Base-by-base conservation (phyloP, 495 filamentous ascomycete genomes). In the Lindgomyces ingoldianus region DNA sequence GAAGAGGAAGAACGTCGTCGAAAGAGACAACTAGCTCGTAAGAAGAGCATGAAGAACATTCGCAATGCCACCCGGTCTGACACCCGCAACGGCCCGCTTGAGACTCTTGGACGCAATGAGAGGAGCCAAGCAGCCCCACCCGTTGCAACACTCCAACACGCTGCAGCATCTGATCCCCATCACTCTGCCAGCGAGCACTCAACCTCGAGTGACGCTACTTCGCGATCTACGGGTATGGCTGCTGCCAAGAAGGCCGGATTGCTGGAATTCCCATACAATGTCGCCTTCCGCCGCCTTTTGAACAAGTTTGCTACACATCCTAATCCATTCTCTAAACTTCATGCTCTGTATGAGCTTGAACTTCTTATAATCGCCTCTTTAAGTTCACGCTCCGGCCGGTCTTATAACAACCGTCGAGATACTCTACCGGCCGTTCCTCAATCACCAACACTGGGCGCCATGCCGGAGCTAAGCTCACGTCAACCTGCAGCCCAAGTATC, bases 241-340 rank as follows among this genome's bases (percentile, higher is more conserved):
- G 71, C 70, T 26, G 71, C 73, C 1, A 80, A 76, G 68, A 75
- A 75, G 52, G 72, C 74, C 29, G 74, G 76, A 10, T 24, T 74
- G 16, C 62, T 72, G 19, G 72, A 76, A 19, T 76, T 76, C 56
- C 74, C 74, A n/a, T 76, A 74, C 64, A 73, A 74, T 41, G 62
- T 62, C 47, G 88, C 91, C 4, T 97, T 93, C 75, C 84, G 85
- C 67, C 87, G 86, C 24, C 82, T 97, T 0, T 78, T 96, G 21
- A 84, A 87, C 53, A 91, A 90, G 71, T 96, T 97, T 68, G 94
- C 91, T 18, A 89, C 91, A 3, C 91, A 94, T 71, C 90, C 90
- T 1, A 96, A 95, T 69, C 93, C 93, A 0, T 90, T 87, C 68
- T 82, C 86, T 50, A 97, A 97, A 72, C 83, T 97, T 18, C 87